A percentile compares a stretch with the other conserved stretches of the same genome.
Conservation (phyloP, 148 eudicot species). For the Rhododendron kiyosumense region DNA sequence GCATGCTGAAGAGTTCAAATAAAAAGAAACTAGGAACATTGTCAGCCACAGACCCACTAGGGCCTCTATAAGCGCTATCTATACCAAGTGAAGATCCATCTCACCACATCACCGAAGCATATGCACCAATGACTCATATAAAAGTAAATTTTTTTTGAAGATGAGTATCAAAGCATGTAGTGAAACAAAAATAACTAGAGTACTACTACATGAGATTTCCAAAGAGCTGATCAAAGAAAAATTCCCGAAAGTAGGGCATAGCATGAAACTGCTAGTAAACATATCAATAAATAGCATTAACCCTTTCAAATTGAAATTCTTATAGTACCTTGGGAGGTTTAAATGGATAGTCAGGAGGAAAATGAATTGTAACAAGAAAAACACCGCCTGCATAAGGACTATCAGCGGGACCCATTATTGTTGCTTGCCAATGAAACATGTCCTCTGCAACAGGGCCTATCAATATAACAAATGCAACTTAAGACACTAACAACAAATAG, state of each 20-base stretch:
- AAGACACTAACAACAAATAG: background rate
- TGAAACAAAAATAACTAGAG: background rate
- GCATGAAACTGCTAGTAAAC: background rate
- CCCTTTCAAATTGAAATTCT: background rate
- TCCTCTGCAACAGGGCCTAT: slow-evolving; percentile 69
- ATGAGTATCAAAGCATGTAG: background rate
- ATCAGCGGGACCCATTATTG: slow-evolving; percentile 73
- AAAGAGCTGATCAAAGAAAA: background rate
- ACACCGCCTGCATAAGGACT: slow-evolving; percentile 76
- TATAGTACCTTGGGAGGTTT: slow-evolving; percentile 62
- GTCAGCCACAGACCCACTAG: background rate
- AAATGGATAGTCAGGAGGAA: slow-evolving; percentile 69
- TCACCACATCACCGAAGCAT: background rate
- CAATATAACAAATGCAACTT: background rate
- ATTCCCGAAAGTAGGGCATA: background rate
- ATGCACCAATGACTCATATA: background rate
- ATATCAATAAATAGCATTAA: background rate
- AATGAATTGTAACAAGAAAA: slow-evolving; percentile 63
- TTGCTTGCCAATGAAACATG: slow-evolving; percentile 78
- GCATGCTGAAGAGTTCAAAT: background rate
- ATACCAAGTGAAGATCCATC: background rate
- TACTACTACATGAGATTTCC: background rate
- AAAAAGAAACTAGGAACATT: background rate
- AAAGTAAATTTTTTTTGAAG: background rate
- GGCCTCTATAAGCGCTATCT: background rate